phyloP scores from a whole-genome alignment of 129 eudicot genomes.

The Saposhnikovia divaricata region DNA sequence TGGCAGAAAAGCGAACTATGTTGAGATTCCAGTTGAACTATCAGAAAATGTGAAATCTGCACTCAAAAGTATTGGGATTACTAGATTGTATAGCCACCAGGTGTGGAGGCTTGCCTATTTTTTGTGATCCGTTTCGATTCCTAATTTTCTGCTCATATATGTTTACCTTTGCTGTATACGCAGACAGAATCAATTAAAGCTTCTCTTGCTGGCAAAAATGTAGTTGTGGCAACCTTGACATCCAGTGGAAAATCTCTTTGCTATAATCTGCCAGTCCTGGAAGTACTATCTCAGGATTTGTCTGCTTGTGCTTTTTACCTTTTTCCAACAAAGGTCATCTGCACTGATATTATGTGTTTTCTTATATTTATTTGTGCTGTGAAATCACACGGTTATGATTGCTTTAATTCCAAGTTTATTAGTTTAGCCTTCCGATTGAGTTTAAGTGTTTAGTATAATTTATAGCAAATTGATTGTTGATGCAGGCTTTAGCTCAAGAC shows the following conservation, averaged over 20 bases:
- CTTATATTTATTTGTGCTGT: constrained; percentile 4
- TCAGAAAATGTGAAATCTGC: constrained; percentile 51
- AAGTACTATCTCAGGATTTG: constrained; percentile 56
- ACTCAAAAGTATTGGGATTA: constrained; percentile 49
- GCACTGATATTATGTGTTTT: neutral
- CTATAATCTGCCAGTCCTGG: constrained; percentile 85
- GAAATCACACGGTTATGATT: neutral
- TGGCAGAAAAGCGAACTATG: constrained; percentile 51
- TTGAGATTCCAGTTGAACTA: constrained; percentile 60
- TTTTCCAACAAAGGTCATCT: constrained; percentile 79
- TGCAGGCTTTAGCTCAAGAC: constrained; percentile 99
- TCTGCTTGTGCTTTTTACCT: constrained; percentile 80
- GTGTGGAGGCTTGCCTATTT: constrained; percentile 18
- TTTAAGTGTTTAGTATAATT: neutral
- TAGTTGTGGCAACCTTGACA: constrained; percentile 89
- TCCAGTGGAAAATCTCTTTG: constrained; percentile 99
- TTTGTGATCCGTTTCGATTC: neutral
- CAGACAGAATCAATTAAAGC: constrained; percentile 78
- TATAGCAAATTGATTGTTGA: constrained; percentile 3
- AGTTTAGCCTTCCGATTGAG: neutral
- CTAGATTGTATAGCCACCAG: constrained; percentile 87
- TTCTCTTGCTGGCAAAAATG: constrained; percentile 69
- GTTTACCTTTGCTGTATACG: constrained; percentile 11
- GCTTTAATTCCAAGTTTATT: neutral
- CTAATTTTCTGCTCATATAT: neutral